A percentile compares a stretch with the other conserved stretches of the same genome.
phyloP scores from a whole-genome alignment of 225 moss, liverwort and hornwort species.

The Asterella californica region DNA sequence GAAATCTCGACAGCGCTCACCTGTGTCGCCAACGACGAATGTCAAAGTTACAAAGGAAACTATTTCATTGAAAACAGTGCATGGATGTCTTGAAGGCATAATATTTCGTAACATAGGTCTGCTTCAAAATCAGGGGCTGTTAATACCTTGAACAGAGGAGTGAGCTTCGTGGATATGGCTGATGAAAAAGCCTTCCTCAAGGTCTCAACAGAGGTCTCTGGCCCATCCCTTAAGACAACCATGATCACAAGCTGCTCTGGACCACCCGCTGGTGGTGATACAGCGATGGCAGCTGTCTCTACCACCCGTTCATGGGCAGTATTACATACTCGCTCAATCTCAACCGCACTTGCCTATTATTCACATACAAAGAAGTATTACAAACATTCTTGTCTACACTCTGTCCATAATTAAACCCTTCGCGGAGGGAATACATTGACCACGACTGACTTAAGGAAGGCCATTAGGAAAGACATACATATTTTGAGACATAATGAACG shows the following conservation, averaged over 20 bases:
- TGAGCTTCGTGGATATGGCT: slow-evolving; percentile 61
- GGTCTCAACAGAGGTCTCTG: slow-evolving; percentile 27
- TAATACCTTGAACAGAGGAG: slow-evolving; percentile 88
- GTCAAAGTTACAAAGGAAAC: not conserved
- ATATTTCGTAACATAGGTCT: not conserved
- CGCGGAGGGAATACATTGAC: not conserved
- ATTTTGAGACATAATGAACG: not conserved
- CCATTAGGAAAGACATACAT: not conserved
- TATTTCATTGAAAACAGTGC: no score
- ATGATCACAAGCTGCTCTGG: slow-evolving; percentile 85
- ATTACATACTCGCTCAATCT: slow-evolving; percentile 91
- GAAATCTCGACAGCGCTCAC: slow-evolving; percentile 60
- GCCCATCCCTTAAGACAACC: slow-evolving; percentile 64
- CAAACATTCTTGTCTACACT: not conserved
- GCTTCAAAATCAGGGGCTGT: not conserved
- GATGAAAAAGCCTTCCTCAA: slow-evolving; percentile 49
- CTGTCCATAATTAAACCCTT: not conserved
- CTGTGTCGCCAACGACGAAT: slow-evolving; percentile 30
- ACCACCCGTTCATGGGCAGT: slow-evolving; percentile 58
- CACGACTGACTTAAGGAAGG: not conserved
- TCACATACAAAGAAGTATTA: not conserved
- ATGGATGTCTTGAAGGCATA: no score
- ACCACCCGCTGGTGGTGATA: slow-evolving; percentile 71
- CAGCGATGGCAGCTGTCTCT: slow-evolving; percentile 80
- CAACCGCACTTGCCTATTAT: slow-evolving; percentile 80